phyloP scores from a whole-genome alignment of 1,284 basidiomycete species.

The Cutaneotrichosporon cavernicola region DNA sequence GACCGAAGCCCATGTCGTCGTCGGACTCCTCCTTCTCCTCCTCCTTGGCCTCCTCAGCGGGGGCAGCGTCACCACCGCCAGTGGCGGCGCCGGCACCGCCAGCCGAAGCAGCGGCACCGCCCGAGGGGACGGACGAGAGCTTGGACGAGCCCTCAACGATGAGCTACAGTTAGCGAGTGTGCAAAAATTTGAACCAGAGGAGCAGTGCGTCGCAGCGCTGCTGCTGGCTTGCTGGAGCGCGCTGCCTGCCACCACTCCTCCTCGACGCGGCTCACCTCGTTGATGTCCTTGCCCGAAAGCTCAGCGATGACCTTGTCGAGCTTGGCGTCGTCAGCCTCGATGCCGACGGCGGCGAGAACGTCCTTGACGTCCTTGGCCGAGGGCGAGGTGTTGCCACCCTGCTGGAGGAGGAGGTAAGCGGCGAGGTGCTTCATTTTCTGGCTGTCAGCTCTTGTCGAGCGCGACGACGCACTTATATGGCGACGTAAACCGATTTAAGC shows the following conservation, averaged over 20 bases:
- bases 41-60: conserved; percentile 65
- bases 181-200: not conserved
- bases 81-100: conserved; percentile 54
- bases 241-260: not conserved
- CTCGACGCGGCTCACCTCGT: conserved; percentile 60
- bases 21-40: conserved; percentile 58
- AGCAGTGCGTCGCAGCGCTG: not conserved
- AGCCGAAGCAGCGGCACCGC: conserved; percentile 49
- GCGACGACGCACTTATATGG: conserved; percentile 30
- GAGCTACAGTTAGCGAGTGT: conserved; percentile 58
- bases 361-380: conserved; percentile 86
- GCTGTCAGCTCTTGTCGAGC: conserved; percentile 4
- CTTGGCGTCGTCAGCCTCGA: conserved; percentile 83
- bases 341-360: conserved; percentile 81
- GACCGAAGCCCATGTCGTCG: conserved; percentile 70
- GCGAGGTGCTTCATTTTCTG: conserved; percentile 91
- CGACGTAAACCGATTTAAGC: conserved; percentile 54
- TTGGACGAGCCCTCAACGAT: conserved; percentile 90
- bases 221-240: not conserved
- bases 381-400: conserved; percentile 87
- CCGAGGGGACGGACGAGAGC: conserved; percentile 78
- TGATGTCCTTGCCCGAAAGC: conserved; percentile 88
- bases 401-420: conserved; percentile 95
- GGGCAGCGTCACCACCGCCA: conserved; percentile 63
- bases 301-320: conserved; percentile 85